Base-by-base conservation (phyloP, 2,329 filamentous ascomycete genomes). In the Calonectria pseudoreteaudii region DNA sequence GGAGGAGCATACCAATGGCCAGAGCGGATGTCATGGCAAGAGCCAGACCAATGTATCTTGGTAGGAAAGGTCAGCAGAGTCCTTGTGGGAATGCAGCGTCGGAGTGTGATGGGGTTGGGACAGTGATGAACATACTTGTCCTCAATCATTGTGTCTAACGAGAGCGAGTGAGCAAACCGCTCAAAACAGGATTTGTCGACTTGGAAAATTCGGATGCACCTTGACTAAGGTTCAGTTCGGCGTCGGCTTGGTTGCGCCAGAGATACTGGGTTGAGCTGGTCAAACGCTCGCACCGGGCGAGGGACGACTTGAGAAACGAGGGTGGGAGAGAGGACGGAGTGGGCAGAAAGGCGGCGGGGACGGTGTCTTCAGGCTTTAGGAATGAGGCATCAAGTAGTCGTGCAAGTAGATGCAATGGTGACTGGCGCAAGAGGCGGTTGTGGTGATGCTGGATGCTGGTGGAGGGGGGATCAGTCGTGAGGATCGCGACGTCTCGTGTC, bases 21-120 rank as follows among this genome's bases (percentile, higher is more conserved):
- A 95, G 86, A 79, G 93, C 94, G 47, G 93, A 94, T 75, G 90
- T 89, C 83, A 95, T 92, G 88, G 94, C 94, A 85, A 95, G 86
- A 74, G 91, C 91, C 86, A 95, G 87, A 82, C 94, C 94, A 81
- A 95, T 91, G 82, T 95, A 95, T 88, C 94, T 95, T 82, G 75
- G 36, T 66, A 53, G 56, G 36, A 30, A 66, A 62, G 53, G 75
- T 81, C 66, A 80, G 79, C 74, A 68, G 44, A 68, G 53, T 49
- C 49, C 66, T 50, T 49, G 20, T 30, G 23, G 44, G 53, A 44
- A 41, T 47, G 49, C 23, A 65, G 64, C 66, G 49, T 44, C 67
- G 41, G 65, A 50, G 23, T 13, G 30, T 62, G 53, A 74, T 23
- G 47, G 31, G 60, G 68, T 64, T 68, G 67, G 16, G 30, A 26